Percentiles rank a stretch among this genome's conserved stretches.
These are phyloP conservation scores for Yamadazyma epiphylla DNA, from an alignment of 1,139 yeast species.

Conservation along the genomic window DNA sequence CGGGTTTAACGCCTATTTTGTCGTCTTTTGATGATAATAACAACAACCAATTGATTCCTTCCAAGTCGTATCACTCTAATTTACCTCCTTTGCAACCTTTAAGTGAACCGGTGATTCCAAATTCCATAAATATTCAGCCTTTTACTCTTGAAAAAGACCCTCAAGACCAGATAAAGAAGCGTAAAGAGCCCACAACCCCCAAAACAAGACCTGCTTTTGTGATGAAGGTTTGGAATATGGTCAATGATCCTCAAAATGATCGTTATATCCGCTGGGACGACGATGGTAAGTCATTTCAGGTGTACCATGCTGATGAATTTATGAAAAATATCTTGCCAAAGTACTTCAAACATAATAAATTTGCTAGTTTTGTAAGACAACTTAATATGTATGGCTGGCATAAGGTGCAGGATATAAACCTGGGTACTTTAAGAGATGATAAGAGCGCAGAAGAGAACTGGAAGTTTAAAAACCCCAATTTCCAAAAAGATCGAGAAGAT, in stretches of 20 bases:
- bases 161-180: conserved; percentile 2
- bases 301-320: conserved; percentile 79
- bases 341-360: conserved; percentile 91
- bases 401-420: conserved; percentile 76
- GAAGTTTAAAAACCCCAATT: conserved; percentile 84
- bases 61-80: conserved; percentile 14
- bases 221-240: conserved; percentile 92
- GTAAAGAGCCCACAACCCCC: conserved; percentile 32
- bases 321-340: conserved; percentile 83
- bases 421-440: conserved; percentile 65
- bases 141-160: conserved; percentile 1
- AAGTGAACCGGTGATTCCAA: conserved; percentile 33
- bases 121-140: conserved; percentile 10
- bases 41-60: conserved; percentile 12
- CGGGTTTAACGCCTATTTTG: conserved; percentile 3
- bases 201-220: conserved; percentile 79
- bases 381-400: conserved; percentile 98
- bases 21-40: conserved; percentile 2
- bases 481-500: conserved; percentile 66
- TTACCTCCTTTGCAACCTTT: conserved; percentile 34
- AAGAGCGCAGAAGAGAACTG: conserved; percentile 44
- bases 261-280: conserved; percentile 79
- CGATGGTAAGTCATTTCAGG: conserved; percentile 83
- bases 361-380: conserved; percentile 92
- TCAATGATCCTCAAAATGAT: conserved; percentile 69